Base-by-base conservation (phyloP, 306 rosid genomes). In the Pueraria montana region DNA sequence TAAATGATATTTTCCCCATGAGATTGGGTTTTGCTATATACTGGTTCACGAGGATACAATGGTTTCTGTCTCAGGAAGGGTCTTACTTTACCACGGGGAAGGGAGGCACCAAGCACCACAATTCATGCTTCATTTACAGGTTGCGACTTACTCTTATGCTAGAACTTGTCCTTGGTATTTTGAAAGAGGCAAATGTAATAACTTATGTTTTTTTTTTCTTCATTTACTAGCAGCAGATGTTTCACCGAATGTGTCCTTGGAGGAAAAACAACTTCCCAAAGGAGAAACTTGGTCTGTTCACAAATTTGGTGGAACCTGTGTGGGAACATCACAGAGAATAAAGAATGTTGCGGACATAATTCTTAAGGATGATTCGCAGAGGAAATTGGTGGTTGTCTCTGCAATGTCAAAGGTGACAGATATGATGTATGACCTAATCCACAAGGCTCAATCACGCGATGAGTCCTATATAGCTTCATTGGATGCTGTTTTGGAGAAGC, bases 381-480 rank as follows among this genome's bases (percentile, higher is more conserved):
- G 89, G 90, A 96, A 89, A 88, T 74, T 96, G 77, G 95, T 94
- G 23, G 89, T 96, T 74, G 98, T 96, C 75, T 96, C 99, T 66
- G 99, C 99, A 9, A 96, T 96, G 98, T 92, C 99, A 17, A 94
- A 92, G 87, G 98, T 96, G 63, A 96, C 99, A 6, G 98, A 96
- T 80, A 92, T 96, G 99, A 96, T 96, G 97, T 96, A 88, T 80
- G 98, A 90, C 59, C 99, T 96, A 79, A 89, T 96, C 82, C 1
- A 80, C 83, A 92, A 88, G 92, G 98, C 99, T 89, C 96, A 96
- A 84, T 90, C 94, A 42, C 93, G 97, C 9, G 96, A 96, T 1
- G 96, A 96, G 45, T 82, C 96, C 48, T 96, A 96, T 52, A n/a
- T 89, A 45, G 84, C 97, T 84, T 91, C 97, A 20, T 80, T 92